These are phyloP conservation scores for Clarireedia hainanense DNA, from an alignment of 2,329 filamentous ascomycete genomes.

Conservation along the genomic window DNA sequence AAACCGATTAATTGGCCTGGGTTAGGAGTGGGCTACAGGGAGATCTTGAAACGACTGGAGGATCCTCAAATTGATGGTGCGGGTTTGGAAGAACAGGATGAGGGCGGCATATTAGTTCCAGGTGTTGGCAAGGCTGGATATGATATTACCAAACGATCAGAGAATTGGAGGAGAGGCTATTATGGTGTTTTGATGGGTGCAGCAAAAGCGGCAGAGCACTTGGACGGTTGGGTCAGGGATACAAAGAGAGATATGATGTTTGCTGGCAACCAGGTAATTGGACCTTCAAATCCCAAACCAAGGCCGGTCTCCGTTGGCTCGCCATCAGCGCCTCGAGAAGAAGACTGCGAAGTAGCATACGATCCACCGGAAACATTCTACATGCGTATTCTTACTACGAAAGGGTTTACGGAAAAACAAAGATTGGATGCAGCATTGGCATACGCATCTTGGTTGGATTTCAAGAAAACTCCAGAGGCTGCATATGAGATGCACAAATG, in stretches of 20 bases:
- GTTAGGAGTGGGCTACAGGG: slow-evolving; percentile 52
- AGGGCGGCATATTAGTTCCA: slow-evolving; percentile 45
- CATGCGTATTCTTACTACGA: slow-evolving; percentile 70
- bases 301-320: slow-evolving; percentile 61
- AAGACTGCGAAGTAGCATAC: slow-evolving; percentile 65
- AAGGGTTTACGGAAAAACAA: slow-evolving; percentile 72
- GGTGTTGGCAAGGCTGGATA: slow-evolving; percentile 41
- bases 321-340: slow-evolving; percentile 58
- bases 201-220: slow-evolving; percentile 68
- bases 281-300: slow-evolving; percentile 76
- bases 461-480: slow-evolving; percentile 57
- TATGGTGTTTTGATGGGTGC: slow-evolving; percentile 72
- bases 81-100: slow-evolving; percentile 45
- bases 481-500: slow-evolving; percentile 67
- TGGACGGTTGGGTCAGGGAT: slow-evolving; percentile 74
- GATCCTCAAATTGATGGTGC: slow-evolving; percentile 60
- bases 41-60: slow-evolving; percentile 60
- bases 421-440: slow-evolving; percentile 73
- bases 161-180: slow-evolving; percentile 81
- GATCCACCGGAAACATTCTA: slow-evolving; percentile 70
- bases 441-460: slow-evolving; percentile 80
- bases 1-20: slow-evolving; percentile 53
- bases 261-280: slow-evolving; percentile 65
- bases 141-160: slow-evolving; percentile 50
- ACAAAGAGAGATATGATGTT: slow-evolving; percentile 57